Percentiles rank a stretch among this genome's conserved stretches.
phyloP scores from a whole-genome alignment of 345 rosid species.

The Aethionema arabicum region DNA sequence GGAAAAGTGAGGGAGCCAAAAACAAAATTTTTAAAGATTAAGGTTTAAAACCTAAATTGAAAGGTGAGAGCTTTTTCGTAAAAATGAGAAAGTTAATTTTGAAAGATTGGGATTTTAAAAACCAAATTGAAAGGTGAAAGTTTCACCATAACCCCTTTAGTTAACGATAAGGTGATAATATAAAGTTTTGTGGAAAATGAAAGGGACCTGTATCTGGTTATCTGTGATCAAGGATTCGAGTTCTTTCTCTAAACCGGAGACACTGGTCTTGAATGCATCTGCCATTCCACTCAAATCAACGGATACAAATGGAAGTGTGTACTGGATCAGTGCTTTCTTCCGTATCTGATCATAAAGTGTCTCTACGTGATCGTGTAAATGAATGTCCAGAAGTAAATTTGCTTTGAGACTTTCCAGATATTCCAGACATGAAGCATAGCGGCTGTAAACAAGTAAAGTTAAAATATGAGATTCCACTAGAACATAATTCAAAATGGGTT shows the following conservation, averaged over 20 bases:
- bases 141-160: no score
- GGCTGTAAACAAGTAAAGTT: conserved; percentile 50
- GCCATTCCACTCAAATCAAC: conserved; percentile 97
- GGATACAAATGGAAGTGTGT: conserved; percentile 96
- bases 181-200: not conserved
- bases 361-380: conserved; percentile 87
- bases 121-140: no score
- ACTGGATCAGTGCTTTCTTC: conserved; percentile 92
- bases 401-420: conserved; percentile 86
- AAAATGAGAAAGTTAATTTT: no score
- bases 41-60: no score
- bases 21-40: no score
- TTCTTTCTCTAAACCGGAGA: conserved; percentile 82
- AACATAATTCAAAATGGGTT: not conserved
- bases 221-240: conserved; percentile 88
- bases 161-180: conserved; percentile 5
- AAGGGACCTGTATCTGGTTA: conserved; percentile 87
- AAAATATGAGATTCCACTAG: not conserved
- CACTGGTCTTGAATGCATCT: conserved; percentile 87
- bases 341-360: conserved; percentile 90
- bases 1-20: no score
- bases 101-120: no score
- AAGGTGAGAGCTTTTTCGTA: no score
- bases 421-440: conserved; percentile 87
- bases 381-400: conserved; percentile 85